Evolutionary conservation across 108 stramenopile genomes (phyloP).

Genomic region (Fragilaria radians): DNA sequence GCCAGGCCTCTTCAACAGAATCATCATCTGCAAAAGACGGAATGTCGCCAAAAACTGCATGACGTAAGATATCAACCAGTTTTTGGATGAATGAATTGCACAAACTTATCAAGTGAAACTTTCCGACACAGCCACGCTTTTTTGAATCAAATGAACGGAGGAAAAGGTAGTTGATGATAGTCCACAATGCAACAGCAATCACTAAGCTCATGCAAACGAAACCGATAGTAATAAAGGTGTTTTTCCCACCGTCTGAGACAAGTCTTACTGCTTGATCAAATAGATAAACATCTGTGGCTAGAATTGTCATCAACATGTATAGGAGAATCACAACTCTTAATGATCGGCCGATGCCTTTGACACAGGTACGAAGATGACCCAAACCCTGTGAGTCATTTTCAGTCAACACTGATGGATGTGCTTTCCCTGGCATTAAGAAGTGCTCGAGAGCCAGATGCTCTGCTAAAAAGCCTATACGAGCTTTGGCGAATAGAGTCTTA

Average conservation of each 20-base stretch:
- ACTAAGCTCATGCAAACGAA: not conserved
- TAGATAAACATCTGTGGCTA: not conserved
- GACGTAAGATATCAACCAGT: not conserved
- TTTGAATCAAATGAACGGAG: not conserved
- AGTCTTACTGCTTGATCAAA: not conserved
- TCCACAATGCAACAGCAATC: not conserved
- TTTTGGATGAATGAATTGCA: not conserved
- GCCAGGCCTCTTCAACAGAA: not conserved
- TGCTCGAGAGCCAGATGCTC: constrained; percentile 14
- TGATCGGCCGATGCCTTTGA: not conserved
- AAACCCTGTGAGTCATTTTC: not conserved
- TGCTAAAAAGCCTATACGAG: constrained; percentile 18
- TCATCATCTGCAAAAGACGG: not conserved
- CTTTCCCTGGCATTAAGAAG: not conserved
- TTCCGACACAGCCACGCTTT: not conserved
- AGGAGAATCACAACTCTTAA: not conserved
- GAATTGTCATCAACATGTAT: not conserved
- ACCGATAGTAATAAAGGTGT: not conserved
- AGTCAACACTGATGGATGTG: not conserved
- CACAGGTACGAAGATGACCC: not conserved
- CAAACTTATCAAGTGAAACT: not conserved
- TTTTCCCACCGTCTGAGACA: no score
- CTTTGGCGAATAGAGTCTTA: constrained; percentile 13
- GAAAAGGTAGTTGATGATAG: not conserved
- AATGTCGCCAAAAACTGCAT: not conserved